Base-by-base conservation (phyloP, 768 basidiomycete genomes). In the Termitomyces heimii region DNA sequence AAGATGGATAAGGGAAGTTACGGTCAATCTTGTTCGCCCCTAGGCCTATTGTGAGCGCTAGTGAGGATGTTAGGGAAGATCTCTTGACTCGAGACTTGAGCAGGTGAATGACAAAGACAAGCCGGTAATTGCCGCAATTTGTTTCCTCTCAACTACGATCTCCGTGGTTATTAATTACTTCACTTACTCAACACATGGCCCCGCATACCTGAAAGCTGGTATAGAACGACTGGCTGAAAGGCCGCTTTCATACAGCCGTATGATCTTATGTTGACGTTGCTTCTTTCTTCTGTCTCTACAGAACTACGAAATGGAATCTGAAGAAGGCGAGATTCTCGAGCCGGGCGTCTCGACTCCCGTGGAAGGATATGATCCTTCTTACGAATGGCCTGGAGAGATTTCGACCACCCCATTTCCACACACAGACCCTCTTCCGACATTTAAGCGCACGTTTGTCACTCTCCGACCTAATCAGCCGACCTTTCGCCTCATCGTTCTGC, bases 311-410 rank as follows among this genome's bases (percentile, higher is more conserved):
- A 66, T 66, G 63, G 59, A 55, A 49, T 57, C 53, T 32, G 71
- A 72, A 62, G 70, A 72, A 44, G 71, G 71, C 39, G 71, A 72
- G 61, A 65, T 71, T 28, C 45, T 56, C 16, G 68, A 68, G 54
- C 53, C 53, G 49, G 29, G 20, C 39, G 43, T 40, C 31, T 46
- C 63, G 32, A 50, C 57, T 35, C 62, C 60, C 45, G 58, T 62
- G 43, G 65, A 67, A 24, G 58, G 34, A 31, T 82, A 88, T 63
- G 77, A 83, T 60, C 76, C 82, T 22, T 71, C 77, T 14, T 72
- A 76, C 46, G 86, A 88, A 74, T 88, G 85, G 82, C 83, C 83
- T 24, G 79, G 77, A 52, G 78, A 74, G 32, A 57, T 58, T 45
- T 59, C 52, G 32, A 57, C 22, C 51, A 53, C 45, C 43, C 26